phyloP scores from a whole-genome alignment of 805 yeast species.

The Grigorovia humatica region DNA sequence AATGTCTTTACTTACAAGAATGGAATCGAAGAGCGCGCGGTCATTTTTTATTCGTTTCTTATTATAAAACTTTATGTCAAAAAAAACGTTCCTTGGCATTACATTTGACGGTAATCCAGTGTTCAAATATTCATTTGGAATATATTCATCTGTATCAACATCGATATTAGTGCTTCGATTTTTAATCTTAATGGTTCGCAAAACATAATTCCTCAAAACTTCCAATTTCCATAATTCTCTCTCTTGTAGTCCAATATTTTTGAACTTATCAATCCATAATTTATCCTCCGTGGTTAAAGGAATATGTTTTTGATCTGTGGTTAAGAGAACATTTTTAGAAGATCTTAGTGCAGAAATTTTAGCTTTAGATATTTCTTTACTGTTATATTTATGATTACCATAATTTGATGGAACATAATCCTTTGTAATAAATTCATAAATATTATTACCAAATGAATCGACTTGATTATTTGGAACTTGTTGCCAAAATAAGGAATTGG shows the following conservation, averaged over 20 bases:
- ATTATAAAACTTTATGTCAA: slow-evolving; percentile 30
- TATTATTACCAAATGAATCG: slow-evolving; percentile 38
- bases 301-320: slow-evolving; percentile 35
- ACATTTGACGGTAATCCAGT: slow-evolving; percentile 19
- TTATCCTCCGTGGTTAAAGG: slow-evolving; percentile 57
- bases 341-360: slow-evolving; percentile 9
- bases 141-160: slow-evolving; percentile 12
- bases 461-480: slow-evolving; percentile 30
- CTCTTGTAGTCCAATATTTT: slow-evolving; percentile 62
- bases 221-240: slow-evolving; percentile 77
- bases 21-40: background rate
- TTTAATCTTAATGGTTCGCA: slow-evolving; percentile 40
- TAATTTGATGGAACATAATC: slow-evolving; percentile 21
- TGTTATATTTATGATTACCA: slow-evolving; percentile 14
- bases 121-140: slow-evolving; percentile 16
- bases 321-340: slow-evolving; percentile 15
- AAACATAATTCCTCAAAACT: slow-evolving; percentile 56
- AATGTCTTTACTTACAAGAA: background rate
- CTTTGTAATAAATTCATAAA: slow-evolving; percentile 18
- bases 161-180: background rate
- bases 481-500: slow-evolving; percentile 75
- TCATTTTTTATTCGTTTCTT: background rate
- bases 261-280: slow-evolving; percentile 61
- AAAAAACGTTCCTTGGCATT: slow-evolving; percentile 43
- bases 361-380: slow-evolving; percentile 10